A percentile compares a stretch with the other conserved stretches of the same genome.
Conservation (phyloP, 1,284 basidiomycete species). For the Moesziomyces aphidis region DNA sequence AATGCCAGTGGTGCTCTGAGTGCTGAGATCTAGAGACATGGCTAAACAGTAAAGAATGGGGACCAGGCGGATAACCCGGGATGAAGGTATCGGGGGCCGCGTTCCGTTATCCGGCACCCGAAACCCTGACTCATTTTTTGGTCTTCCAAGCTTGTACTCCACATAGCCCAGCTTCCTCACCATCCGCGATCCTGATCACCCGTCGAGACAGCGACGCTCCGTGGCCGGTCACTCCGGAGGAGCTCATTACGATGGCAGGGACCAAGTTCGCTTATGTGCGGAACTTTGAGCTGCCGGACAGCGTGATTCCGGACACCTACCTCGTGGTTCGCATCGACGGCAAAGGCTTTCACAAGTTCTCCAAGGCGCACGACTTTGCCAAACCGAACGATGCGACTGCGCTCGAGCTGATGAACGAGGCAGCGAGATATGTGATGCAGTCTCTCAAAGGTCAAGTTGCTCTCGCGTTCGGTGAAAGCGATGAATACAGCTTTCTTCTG, state of each 20-base stretch:
- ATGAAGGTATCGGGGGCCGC: conserved; percentile 1
- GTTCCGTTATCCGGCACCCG: conserved; percentile 25
- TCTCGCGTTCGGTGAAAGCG: conserved; percentile 89
- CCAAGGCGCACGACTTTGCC: conserved; percentile 80
- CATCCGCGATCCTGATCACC: background rate
- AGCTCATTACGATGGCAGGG: conserved; percentile 78
- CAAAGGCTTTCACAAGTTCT: conserved; percentile 95
- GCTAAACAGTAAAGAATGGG: no score
- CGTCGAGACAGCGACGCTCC: no score
- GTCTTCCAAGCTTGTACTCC: conserved; percentile 9
- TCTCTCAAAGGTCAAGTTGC: conserved; percentile 60
- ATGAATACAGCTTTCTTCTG: conserved; percentile 95
- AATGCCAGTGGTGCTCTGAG: no score
- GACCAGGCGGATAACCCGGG: no score
- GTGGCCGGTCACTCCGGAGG: background rate
- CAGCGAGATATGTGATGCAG: conserved; percentile 82
- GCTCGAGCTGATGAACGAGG: conserved; percentile 90
- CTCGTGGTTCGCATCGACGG: conserved; percentile 91
- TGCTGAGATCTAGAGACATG: no score
- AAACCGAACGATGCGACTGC: conserved; percentile 94
- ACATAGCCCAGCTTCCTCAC: background rate
- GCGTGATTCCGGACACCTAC: conserved; percentile 84
- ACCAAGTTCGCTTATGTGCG: conserved; percentile 91
- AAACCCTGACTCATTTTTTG: conserved; percentile 4
- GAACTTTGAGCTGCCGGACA: conserved; percentile 88